Evolutionary conservation across 1,139 yeast species (phyloP).

Genomic region (Suhomyces kunorum): DNA sequence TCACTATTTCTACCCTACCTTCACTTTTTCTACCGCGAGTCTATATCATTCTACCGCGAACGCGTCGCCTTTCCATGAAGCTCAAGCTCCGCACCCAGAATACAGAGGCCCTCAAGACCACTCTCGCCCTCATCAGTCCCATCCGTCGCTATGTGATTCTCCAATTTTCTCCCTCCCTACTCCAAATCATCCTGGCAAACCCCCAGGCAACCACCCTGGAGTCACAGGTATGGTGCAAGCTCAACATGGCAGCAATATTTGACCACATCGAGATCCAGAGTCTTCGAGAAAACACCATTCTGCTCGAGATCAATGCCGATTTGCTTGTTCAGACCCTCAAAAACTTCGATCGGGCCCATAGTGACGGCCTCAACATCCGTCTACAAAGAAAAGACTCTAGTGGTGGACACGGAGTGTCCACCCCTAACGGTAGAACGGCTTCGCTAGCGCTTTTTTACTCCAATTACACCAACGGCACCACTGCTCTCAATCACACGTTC

Average conservation of each 20-base stretch:
- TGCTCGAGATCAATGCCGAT: slow-evolving; percentile 58
- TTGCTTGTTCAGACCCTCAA: slow-evolving; percentile 53
- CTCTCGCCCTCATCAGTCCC: slow-evolving; percentile 34
- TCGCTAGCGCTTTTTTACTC: slow-evolving; percentile 54
- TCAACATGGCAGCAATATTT: slow-evolving; percentile 46
- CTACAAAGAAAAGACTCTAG: slow-evolving; percentile 48
- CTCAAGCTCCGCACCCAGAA: slow-evolving; percentile 35
- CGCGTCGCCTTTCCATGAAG: slow-evolving; percentile 38
- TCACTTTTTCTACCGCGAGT: not conserved
- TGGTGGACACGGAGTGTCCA: slow-evolving; percentile 28
- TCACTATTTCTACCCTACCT: too few relatives aligned
- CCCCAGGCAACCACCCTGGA: slow-evolving; percentile 43
- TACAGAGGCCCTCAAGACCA: slow-evolving; percentile 31
- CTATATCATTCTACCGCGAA: not conserved
- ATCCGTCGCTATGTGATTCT: slow-evolving; percentile 33
- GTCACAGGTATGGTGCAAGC: slow-evolving; percentile 65
- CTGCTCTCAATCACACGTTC: slow-evolving; percentile 55
- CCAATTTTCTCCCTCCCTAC: slow-evolving; percentile 45
- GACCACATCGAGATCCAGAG: slow-evolving; percentile 50
- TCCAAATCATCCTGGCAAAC: slow-evolving; percentile 52
- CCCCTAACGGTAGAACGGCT: slow-evolving; percentile 44
- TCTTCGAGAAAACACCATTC: slow-evolving; percentile 48
- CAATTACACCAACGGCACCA: slow-evolving; percentile 32
- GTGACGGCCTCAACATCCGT: slow-evolving; percentile 53
- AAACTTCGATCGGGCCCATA: slow-evolving; percentile 54